These are phyloP conservation scores for Exserohilum rostratum DNA, from an alignment of 2,329 filamentous ascomycete species.

Conservation along the genomic window DNA sequence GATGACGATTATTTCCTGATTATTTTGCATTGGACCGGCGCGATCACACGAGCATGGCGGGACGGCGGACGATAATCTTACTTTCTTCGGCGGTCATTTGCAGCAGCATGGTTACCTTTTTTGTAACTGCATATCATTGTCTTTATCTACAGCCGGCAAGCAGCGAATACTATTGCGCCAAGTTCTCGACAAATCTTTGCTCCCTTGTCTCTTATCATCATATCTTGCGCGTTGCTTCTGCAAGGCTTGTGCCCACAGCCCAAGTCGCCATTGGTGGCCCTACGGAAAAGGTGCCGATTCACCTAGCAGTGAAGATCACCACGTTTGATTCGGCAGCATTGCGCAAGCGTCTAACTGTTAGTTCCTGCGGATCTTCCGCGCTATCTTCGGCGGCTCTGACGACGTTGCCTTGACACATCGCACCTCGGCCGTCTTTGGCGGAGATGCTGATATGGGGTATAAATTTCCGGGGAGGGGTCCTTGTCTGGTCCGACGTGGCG, in stretches of 20 bases:
- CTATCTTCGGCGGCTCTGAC: not conserved
- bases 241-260: not conserved
- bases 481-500: constrained; percentile 9
- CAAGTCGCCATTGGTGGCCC: constrained; percentile 8
- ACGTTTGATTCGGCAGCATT: constrained; percentile 2
- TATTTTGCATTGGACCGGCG: constrained; percentile 1
- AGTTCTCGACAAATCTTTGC: constrained; percentile 1
- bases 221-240: not conserved
- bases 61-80: not conserved
- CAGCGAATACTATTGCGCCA: constrained; percentile 2
- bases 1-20: constrained; percentile 2
- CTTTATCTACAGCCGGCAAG: not conserved
- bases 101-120: not conserved
- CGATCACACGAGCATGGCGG: constrained; percentile 3
- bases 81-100: not conserved
- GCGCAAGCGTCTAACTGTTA: constrained; percentile 8
- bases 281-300: constrained; percentile 5
- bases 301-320: not conserved
- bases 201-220: not conserved
- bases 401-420: constrained; percentile 6
- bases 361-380: constrained; percentile 9
- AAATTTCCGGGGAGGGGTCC: constrained; percentile 3
- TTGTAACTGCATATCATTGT: constrained; percentile 1
- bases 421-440: not conserved
- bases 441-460: constrained; percentile 2